Evolutionary conservation across 371 early-diverging fungal genomes (phyloP), one percentile per base, ranked within the genome.

Genomic region (Lichtheimia ramosa): DNA sequence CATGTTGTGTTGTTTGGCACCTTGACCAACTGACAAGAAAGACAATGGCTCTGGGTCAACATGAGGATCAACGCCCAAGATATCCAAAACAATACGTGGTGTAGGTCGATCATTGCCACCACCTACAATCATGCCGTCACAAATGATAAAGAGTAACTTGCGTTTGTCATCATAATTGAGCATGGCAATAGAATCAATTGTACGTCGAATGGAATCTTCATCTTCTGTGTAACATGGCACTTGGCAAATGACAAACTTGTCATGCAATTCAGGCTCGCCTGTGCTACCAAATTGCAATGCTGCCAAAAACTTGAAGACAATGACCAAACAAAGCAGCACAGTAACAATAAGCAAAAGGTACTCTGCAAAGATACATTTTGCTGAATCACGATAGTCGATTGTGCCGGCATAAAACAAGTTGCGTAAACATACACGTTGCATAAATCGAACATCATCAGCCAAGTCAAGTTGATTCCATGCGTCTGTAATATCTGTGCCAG

Each of bases 21-120:
- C 92, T 46, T 88, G 89, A 42, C 92, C 92, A 10, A 95, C 74
- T 23, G 96, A 87, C 51, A 92, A 75, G 81, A 93, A 99, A 40
- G 85, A 82, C 53, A 89, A 76, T 3, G 95, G 87, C 54, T 91
- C 89, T 0, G 96, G 92, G 46, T 90, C 88, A 16, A 86, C 77
- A 58, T 64, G 61, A 6, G 86, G 86, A 66, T 92, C 92, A 0
- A 90, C 85, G 18, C 91, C 92, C 6, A 94, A 80, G 43, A 95
- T 73, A 56, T 92, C 89, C 53, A 91, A 76, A 0, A 94, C 87
- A 53, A 95, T 94, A 27, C 89, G 78, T 1, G 95, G 95, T 0
- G 97, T 97, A 5, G 93, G 89, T n/a, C 88, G 75, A 48, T 92
- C 93, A 68, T 94, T 94, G 23, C 94, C 96, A 54, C 84, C 79